These are phyloP conservation scores for Hyphodiscus hymeniophilus DNA, from an alignment of 495 filamentous ascomycete genomes.

Conservation along the genomic window DNA sequence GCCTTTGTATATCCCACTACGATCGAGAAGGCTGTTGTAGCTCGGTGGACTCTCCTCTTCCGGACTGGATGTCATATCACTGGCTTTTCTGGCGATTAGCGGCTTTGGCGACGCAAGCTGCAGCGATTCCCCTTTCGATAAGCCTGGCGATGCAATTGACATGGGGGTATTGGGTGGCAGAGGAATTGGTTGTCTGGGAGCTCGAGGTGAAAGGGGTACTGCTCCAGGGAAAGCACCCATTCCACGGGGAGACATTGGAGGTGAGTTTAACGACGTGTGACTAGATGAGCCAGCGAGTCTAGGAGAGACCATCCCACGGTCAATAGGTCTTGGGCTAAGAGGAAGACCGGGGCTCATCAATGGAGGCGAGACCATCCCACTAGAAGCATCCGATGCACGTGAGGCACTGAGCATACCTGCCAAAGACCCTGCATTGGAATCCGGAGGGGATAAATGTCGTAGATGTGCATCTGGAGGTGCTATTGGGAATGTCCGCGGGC, in stretches of 20 bases:
- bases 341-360: conserved; percentile 84
- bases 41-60: conserved; percentile 7
- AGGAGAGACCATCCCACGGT: conserved; percentile 64
- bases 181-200: conserved; percentile 56
- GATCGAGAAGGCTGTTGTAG: conserved; percentile 6
- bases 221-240: conserved; percentile 40
- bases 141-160: conserved; percentile 41
- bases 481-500: conserved; percentile 16
- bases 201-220: conserved; percentile 64
- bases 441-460: conserved; percentile 13
- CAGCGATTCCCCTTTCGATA: conserved; percentile 24
- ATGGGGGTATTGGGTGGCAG: conserved; percentile 55
- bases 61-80: conserved; percentile 12
- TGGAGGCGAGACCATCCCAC: conserved; percentile 35
- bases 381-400: conserved; percentile 5
- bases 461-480: conserved; percentile 17
- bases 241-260: conserved; percentile 55
- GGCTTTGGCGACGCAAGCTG: conserved; percentile 32
- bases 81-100: conserved; percentile 29
- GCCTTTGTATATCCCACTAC: conserved; percentile 47
- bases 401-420: conserved; percentile 36
- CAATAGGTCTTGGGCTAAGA: conserved; percentile 78
- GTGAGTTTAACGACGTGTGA: conserved; percentile 40
- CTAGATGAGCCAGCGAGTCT: conserved; percentile 43
- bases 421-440: conserved; percentile 30